Base-by-base conservation (phyloP, 495 filamentous ascomycete species). In the Trichoderma erinaceum region DNA sequence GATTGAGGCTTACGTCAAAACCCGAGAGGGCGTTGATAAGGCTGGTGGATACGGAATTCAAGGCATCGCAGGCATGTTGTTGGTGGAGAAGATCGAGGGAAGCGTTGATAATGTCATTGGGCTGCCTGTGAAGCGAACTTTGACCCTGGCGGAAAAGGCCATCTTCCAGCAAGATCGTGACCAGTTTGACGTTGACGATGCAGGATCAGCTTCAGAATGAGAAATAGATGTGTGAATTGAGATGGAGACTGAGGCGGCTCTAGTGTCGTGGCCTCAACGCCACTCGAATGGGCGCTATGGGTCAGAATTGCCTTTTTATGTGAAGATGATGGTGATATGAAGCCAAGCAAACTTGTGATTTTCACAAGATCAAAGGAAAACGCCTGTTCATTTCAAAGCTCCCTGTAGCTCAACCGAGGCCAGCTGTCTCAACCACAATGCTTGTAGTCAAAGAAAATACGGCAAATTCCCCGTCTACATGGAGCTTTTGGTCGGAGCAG, bases 1-100 rank as follows among this genome's bases (percentile, higher is more conserved):
- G 6, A 86, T 99, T 41, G 76, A 90, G 75, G 85, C 88, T 32
- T 99, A 99, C 81, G 93, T 99, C 67, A 82, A 82, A 69, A 98
- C 94, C 43, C 82, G 96, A 52, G 96, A 99, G 80, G 95, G 96
- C 1, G 92, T 83, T 29, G 95, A 99, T 78, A 99, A 98, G 83
- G 96, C 95, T 0, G 95, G 95, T 1, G 96, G 95, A 0, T 99
- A 99, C 78, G 96, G 92, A 12, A 82, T 98, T 56, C 95, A 99
- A 78, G 93, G 93, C 3, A 75, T 94, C 3, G 95, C 92, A n/a
- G 85, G 87, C 2, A 75, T 83, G 72, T 84, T 97, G 71, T 74
- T 98, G 68, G 85, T 99, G 21, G 92, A 97, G 78, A 88, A 83
- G 77, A 89, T 99, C 67, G 89, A 97, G 70, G 96, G 95, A 8